Evolutionary conservation across 768 basidiomycete genomes (phyloP).

Genomic region (Panus rudis): DNA sequence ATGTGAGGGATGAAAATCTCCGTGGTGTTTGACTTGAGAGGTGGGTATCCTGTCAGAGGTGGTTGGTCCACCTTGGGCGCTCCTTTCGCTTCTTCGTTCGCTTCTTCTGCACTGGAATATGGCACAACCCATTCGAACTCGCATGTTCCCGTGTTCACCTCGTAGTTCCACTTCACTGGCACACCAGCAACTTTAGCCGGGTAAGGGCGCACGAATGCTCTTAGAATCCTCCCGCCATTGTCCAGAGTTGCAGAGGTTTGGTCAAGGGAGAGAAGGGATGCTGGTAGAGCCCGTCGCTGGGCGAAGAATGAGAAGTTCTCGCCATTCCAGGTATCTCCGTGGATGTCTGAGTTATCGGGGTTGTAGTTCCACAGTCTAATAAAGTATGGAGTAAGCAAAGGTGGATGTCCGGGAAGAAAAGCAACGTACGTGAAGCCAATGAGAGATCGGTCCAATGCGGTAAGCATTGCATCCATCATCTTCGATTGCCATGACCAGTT

Average conservation of each 20-base stretch:
- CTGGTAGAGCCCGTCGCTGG: conserved; percentile 46
- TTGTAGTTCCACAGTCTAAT: conserved; percentile 98
- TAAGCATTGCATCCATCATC: conserved; percentile 94
- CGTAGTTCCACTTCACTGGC: conserved; percentile 67
- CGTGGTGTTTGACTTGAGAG: conserved; percentile 54
- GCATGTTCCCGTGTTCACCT: conserved; percentile 66
- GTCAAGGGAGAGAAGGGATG: conserved; percentile 46
- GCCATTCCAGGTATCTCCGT: conserved; percentile 90
- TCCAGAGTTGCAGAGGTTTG: conserved; percentile 70
- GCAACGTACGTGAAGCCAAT: conserved; percentile 78
- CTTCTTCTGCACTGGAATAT: conserved; percentile 9
- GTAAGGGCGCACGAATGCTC: conserved; percentile 83
- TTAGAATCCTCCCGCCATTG: conserved; percentile 72
- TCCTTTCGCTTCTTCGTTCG: conserved; percentile 1
- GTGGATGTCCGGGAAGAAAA: neutral
- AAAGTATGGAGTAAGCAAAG: neutral
- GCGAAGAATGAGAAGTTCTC: conserved; percentile 98
- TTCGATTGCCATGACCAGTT: conserved; percentile 77
- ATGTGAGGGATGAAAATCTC: conserved; percentile 82
- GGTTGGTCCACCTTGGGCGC: conserved; percentile 24
- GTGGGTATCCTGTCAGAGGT: conserved; percentile 32
- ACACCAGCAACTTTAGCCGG: conserved; percentile 86
- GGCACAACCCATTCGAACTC: conserved; percentile 57
- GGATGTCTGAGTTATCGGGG: conserved; percentile 68
- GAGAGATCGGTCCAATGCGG: conserved; percentile 68